Percentiles rank a stretch among this genome's conserved stretches.
These are phyloP conservation scores for Cyberlindnera xylosilytica DNA, from an alignment of 805 yeast genomes.

Conservation along the genomic window DNA sequence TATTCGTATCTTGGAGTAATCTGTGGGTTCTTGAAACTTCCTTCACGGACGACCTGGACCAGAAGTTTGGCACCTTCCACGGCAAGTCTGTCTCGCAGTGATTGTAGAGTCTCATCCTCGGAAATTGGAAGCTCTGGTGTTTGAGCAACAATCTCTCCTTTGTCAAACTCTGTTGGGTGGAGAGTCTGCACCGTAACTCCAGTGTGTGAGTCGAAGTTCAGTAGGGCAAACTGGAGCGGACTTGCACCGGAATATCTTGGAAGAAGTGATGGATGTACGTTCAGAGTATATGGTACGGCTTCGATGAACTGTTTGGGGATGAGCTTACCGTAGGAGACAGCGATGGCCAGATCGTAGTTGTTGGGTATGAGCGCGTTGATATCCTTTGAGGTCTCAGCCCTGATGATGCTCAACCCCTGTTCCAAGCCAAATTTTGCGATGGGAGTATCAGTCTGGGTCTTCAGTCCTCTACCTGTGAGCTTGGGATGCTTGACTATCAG, in stretches of 20 bases:
- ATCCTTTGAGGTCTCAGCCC: conserved; percentile 51
- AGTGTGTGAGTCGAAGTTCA: conserved; percentile 57
- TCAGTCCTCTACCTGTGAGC: conserved; percentile 56
- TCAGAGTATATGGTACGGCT: conserved; percentile 56
- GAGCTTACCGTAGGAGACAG: conserved; percentile 85
- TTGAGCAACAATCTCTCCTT: conserved; percentile 67
- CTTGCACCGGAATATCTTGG: conserved; percentile 87
- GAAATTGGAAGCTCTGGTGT: conserved; percentile 41
- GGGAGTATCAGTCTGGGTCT: conserved; percentile 48
- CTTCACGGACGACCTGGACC: conserved; percentile 37
- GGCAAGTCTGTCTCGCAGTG: conserved; percentile 53
- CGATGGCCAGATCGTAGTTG: conserved; percentile 66
- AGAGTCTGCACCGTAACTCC: conserved; percentile 90
- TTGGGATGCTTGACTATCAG: conserved; percentile 65
- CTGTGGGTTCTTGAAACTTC: conserved; percentile 24
- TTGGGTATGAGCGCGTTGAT: conserved; percentile 29
- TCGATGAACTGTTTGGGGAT: conserved; percentile 63
- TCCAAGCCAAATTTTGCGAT: conserved; percentile 39
- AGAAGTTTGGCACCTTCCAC: conserved; percentile 60
- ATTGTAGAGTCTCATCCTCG: conserved; percentile 39
- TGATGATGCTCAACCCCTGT: conserved; percentile 34
- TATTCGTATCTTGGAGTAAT: conserved; percentile 29
- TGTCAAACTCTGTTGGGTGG: conserved; percentile 84
- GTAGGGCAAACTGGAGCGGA: conserved; percentile 77
- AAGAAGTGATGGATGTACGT: conserved; percentile 88